These are phyloP conservation scores for Vigna hirtella DNA, from an alignment of 306 rosid species.

Conservation along the genomic window DNA sequence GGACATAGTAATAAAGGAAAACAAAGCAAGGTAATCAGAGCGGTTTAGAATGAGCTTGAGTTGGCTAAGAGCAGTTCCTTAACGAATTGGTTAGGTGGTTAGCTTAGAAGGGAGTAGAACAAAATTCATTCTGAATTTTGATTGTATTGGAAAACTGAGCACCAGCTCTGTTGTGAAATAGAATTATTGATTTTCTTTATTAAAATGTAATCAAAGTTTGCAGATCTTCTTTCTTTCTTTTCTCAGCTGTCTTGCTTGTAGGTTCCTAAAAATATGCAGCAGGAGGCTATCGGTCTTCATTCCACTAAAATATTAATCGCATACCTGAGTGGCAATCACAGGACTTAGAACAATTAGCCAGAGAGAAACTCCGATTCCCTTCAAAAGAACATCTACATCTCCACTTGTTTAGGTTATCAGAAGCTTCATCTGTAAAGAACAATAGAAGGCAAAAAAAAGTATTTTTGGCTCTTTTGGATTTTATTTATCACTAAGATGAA, in stretches of 20 bases:
- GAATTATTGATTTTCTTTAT: not conserved
- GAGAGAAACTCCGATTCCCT: slow-evolving; percentile 59
- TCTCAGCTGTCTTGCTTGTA: not conserved
- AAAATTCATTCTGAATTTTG: not conserved
- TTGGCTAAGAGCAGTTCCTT: not conserved
- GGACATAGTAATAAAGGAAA: not conserved
- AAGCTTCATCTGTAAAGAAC: slow-evolving; percentile 63
- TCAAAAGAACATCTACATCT: slow-evolving; percentile 75
- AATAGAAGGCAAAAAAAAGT: not conserved
- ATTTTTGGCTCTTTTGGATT: slow-evolving; percentile 23
- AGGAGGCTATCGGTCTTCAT: not conserved
- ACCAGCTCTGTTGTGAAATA: not conserved
- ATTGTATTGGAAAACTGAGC: not conserved
- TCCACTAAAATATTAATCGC: slow-evolving; percentile 33
- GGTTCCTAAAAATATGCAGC: not conserved
- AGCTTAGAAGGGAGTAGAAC: not conserved
- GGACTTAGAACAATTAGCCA: slow-evolving; percentile 81
- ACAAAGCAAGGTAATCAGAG: not conserved
- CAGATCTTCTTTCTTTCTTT: not conserved
- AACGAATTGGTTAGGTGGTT: not conserved
- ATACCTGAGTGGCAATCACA: slow-evolving; percentile 85
- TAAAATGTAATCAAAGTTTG: not conserved
- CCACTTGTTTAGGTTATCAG: slow-evolving; percentile 66
- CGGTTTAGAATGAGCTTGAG: not conserved
- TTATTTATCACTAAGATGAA: slow-evolving; percentile 24